Evolutionary conservation across 192 early-diverging fungal species (phyloP).

Genomic region (Oehlia diaphana): DNA sequence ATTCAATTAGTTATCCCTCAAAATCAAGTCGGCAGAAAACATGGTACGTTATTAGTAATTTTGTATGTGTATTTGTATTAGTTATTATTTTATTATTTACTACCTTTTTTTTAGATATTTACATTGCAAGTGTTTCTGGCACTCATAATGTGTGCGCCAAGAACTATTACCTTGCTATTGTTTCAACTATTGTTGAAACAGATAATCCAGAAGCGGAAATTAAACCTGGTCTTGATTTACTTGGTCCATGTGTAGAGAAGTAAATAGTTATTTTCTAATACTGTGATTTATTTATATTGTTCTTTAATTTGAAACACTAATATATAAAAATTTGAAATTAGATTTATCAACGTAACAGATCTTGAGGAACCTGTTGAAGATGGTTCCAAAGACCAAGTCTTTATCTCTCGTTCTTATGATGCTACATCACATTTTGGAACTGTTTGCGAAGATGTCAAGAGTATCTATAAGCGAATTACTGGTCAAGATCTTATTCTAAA

Average conservation of each 20-base stretch:
- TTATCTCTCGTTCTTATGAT: constrained; percentile 94
- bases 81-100: not conserved
- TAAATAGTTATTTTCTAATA: constrained; percentile 33
- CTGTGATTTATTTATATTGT: not conserved
- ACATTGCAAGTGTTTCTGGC: constrained; percentile 86
- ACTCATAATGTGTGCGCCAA: constrained; percentile 92
- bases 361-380: constrained; percentile 86
- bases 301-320: not conserved
- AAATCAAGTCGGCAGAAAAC: constrained; percentile 89
- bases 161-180: constrained; percentile 91
- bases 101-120: constrained; percentile 68
- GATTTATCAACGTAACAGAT: constrained; percentile 82
- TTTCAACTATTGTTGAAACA: constrained; percentile 96
- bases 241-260: constrained; percentile 90
- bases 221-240: constrained; percentile 80
- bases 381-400: constrained; percentile 81
- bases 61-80: not conserved
- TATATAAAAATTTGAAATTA: constrained; percentile 4
- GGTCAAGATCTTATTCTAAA: constrained; percentile 75
- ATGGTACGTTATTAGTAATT: constrained; percentile 35
- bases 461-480: constrained; percentile 82
- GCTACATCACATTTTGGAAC: constrained; percentile 99
- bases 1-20: constrained; percentile 98
- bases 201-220: constrained; percentile 88
- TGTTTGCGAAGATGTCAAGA: constrained; percentile 94